Evolutionary conservation across 805 yeast genomes (phyloP).

Genomic region (Metschnikowia picachoensis): DNA sequence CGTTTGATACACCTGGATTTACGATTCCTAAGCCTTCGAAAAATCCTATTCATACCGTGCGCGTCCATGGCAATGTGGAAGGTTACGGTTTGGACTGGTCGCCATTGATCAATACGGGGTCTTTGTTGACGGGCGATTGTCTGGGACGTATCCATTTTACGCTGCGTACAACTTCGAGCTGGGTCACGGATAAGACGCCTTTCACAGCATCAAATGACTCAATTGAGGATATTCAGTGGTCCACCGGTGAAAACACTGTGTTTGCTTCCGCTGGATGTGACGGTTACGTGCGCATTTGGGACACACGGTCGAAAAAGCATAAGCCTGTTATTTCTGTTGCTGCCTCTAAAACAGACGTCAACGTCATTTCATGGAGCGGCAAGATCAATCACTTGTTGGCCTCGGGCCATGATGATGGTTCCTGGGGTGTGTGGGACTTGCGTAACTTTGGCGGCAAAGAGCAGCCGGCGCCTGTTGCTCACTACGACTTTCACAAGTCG

Average conservation of each 20-base stretch:
- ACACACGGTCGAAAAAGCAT: conserved; percentile 88
- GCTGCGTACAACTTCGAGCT: conserved; percentile 66
- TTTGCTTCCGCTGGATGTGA: conserved; percentile 95
- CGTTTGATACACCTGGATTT: conserved; percentile 86
- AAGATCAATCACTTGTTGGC: conserved; percentile 85
- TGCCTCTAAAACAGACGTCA: conserved; percentile 82
- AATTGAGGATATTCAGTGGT: conserved; percentile 98
- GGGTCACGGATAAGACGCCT: conserved; percentile 85
- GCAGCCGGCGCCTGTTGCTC: conserved; percentile 79
- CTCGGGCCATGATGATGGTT: conserved; percentile 95
- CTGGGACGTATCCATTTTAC: conserved; percentile 81
- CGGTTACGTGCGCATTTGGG: conserved; percentile 93
- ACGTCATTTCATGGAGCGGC: conserved; percentile 93
- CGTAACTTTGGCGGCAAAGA: conserved; percentile 62
- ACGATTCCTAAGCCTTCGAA: conserved; percentile 72
- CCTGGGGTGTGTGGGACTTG: conserved; percentile 98
- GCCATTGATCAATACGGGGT: conserved; percentile 74
- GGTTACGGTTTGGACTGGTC: conserved; percentile 98
- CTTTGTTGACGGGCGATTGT: conserved; percentile 83
- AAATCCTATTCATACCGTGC: conserved; percentile 78
- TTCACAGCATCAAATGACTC: conserved; percentile 66
- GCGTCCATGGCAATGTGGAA: conserved; percentile 89
- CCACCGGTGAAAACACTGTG: conserved; percentile 85
- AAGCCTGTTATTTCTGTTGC: conserved; percentile 81
- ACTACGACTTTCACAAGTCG: conserved; percentile 90